Evolutionary conservation across 495 filamentous ascomycete species (phyloP), one percentile per base, ranked within the genome.

Genomic region (Mycothermus thermophilus): DNA sequence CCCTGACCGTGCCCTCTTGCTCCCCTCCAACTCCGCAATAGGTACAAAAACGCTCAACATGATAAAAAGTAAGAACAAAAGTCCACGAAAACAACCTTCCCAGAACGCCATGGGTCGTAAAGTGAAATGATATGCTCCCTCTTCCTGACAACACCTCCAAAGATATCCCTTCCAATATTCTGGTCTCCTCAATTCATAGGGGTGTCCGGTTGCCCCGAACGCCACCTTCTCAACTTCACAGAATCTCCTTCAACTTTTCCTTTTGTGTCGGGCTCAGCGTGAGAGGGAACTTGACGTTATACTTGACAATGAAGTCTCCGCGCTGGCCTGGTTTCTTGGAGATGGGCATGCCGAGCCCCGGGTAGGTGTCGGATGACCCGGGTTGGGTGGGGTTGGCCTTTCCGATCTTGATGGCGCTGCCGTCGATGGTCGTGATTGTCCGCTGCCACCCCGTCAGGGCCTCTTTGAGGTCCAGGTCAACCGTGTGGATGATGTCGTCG

Each of bases 371-470:
- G 35, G 72, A 71, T 46, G 70, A 75, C 12, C 81, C 84, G 0
- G 88, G 83, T 32, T 77, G 74, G 4, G 88, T 96, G 0, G 87
- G 88, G 0, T 88, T 88, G 8, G 71, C 62, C 47, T 80, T 81
- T 3, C 74, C 66, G 37, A 96, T 71, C 20, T 62, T 69, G 38
- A 96, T 58, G 38, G 80, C 76, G 51, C 85, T 88, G 41, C 80
- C 80, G 48, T 96, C 90, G 39, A 97, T 95, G 8, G 92, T 97
- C n/a, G 73, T 74, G 12, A 97, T 69, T 24, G 82, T 88, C 22
- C 81, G 76, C 41, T 75, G 73, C 90, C 90, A 97, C 36, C 90
- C 90, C 0, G 87, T 93, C 15, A 97, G 63, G n/a, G 90, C 84
- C 62, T 96, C 90, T 52, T 94, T 95, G n/a, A 97, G 71, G 24